phyloP scores from a whole-genome alignment of 2,329 filamentous ascomycete species.

The Plectosphaerella plurivora region DNA sequence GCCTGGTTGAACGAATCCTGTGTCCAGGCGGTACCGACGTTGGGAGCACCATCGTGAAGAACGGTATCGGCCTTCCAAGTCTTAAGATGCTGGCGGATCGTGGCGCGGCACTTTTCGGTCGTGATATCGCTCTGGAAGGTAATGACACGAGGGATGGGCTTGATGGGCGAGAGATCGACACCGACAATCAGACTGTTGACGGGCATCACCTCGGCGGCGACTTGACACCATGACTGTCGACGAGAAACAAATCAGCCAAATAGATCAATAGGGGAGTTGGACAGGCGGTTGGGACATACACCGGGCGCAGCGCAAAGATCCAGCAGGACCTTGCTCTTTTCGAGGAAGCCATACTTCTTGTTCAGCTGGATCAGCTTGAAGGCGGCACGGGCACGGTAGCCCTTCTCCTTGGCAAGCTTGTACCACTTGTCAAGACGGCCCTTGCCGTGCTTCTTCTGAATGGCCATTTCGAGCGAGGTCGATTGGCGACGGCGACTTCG shows the following conservation, averaged over 20 bases:
- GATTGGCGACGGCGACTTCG: not conserved
- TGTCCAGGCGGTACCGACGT: slow-evolving; percentile 96
- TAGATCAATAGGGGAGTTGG: not conserved
- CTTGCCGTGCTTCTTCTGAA: slow-evolving; percentile 98
- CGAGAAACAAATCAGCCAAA: not conserved
- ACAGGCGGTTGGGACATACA: slow-evolving; percentile 43
- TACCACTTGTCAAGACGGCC: slow-evolving; percentile 99
- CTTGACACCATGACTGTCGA: slow-evolving; percentile 84
- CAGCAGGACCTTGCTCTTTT: slow-evolving; percentile 92
- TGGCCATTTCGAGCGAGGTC: slow-evolving; percentile 62
- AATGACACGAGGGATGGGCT: slow-evolving; percentile 89
- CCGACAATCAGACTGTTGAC: slow-evolving; percentile 84
- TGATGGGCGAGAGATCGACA: slow-evolving; percentile 92
- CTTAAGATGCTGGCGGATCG: slow-evolving; percentile 84
- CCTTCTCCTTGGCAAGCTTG: slow-evolving; percentile 96
- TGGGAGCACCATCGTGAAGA: slow-evolving; percentile 93
- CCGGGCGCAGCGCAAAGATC: slow-evolving; percentile 97
- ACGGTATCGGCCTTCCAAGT: slow-evolving; percentile 96
- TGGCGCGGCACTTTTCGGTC: slow-evolving; percentile 90
- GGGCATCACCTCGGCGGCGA: slow-evolving; percentile 93
- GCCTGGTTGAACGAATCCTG: slow-evolving; percentile 98
- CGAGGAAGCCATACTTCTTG: slow-evolving; percentile 97
- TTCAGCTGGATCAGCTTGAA: slow-evolving; percentile 99
- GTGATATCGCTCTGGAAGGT: slow-evolving; percentile 98
- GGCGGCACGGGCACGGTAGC: slow-evolving; percentile 89